These are phyloP conservation scores for Gossypium trilobum DNA, from an alignment of 441 rosid genomes.

Conservation along the genomic window DNA sequence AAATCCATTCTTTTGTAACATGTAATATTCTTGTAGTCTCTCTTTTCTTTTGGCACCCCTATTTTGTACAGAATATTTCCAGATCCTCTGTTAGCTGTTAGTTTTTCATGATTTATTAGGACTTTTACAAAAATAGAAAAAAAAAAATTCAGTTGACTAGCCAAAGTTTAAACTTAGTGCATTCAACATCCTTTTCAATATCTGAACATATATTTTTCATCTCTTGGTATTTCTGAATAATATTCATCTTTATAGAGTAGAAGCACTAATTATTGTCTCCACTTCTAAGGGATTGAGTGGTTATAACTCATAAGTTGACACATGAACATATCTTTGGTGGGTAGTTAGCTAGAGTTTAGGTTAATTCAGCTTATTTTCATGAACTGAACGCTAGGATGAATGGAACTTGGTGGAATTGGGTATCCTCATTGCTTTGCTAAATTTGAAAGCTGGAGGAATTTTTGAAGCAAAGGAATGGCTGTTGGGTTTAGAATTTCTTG, in stretches of 20 bases:
- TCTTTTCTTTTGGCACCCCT: not conserved
- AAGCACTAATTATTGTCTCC: not conserved
- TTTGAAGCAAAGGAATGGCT: slow-evolving; percentile 3
- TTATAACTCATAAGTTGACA: not conserved
- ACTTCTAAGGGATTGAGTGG: not conserved
- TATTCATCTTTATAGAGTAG: not conserved
- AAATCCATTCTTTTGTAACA: not conserved
- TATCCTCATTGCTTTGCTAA: not conserved
- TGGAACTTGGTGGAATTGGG: not conserved
- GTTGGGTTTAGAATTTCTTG: not conserved
- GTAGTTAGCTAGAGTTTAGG: not conserved
- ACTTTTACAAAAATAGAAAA: not conserved
- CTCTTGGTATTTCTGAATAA: not conserved
- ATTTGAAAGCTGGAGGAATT: not conserved
- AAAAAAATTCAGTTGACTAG: not conserved
- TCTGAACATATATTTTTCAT: not conserved
- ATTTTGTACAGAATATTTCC: not conserved
- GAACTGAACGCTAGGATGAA: not conserved
- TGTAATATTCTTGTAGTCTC: not conserved
- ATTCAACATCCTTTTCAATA: not conserved
- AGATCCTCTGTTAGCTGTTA: not conserved
- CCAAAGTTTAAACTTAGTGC: not conserved
- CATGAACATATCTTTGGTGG: not conserved
- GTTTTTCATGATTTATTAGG: not conserved
- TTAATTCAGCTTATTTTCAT: not conserved